These are phyloP conservation scores for Candida buenavistaensis DNA, from an alignment of 1,139 yeast genomes.

Conservation along the genomic window DNA sequence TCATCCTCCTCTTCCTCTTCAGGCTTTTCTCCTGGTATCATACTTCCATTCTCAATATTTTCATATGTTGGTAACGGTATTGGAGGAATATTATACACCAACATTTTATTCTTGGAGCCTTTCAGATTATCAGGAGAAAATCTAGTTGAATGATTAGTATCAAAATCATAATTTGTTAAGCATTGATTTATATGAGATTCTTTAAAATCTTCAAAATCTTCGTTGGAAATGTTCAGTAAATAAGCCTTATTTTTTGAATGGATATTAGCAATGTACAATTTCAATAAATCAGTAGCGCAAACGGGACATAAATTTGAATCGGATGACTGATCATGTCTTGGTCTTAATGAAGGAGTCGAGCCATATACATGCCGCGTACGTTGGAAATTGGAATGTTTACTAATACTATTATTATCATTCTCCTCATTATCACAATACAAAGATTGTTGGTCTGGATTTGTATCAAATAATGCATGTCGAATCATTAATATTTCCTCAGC, in stretches of 20 bases:
- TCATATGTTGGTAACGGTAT: slow-evolving; percentile 46
- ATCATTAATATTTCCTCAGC: slow-evolving; percentile 62
- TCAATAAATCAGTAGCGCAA: slow-evolving; percentile 53
- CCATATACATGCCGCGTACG: slow-evolving; percentile 11
- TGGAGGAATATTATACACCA: slow-evolving; percentile 73
- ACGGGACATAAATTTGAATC: slow-evolving; percentile 46
- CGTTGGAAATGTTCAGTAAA: slow-evolving; percentile 16
- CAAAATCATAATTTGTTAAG: slow-evolving; percentile 63
- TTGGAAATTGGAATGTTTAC: slow-evolving; percentile 21
- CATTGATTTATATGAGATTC: slow-evolving; percentile 74
- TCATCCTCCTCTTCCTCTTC: slow-evolving; percentile 29
- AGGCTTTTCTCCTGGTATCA: slow-evolving; percentile 6
- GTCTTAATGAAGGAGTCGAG: slow-evolving; percentile 8
- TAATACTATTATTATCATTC: slow-evolving; percentile 20
- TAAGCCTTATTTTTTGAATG: slow-evolving; percentile 16
- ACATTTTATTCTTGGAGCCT: slow-evolving; percentile 70
- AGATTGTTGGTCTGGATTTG: not conserved
- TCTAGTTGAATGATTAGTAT: slow-evolving; percentile 56
- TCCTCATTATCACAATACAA: too few relatives aligned
- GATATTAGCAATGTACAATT: slow-evolving; percentile 42
- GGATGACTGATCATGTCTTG: slow-evolving; percentile 21
- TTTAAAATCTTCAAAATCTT: slow-evolving; percentile 48
- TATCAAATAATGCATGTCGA: slow-evolving; percentile 40
- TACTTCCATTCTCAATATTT: slow-evolving; percentile 23
- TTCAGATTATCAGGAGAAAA: slow-evolving; percentile 40